Evolutionary conservation across 1,139 yeast species (phyloP).

Genomic region (Saccharomyces hybrid): DNA sequence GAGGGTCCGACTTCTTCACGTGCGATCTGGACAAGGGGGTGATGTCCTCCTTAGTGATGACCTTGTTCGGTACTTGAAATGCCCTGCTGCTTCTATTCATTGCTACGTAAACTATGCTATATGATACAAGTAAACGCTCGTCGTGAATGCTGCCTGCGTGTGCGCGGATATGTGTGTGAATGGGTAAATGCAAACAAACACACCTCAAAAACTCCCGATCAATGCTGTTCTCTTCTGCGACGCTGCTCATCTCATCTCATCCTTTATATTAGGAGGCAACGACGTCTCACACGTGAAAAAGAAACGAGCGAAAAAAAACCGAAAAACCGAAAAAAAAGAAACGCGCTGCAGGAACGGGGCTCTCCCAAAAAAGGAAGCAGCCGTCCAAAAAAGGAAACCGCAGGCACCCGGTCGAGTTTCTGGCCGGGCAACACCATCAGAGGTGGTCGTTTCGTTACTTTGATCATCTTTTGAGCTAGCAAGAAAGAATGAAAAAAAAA

Average conservation of each 20-base stretch:
- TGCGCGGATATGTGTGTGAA: background rate
- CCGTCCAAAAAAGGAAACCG: background rate
- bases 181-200: background rate
- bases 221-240: background rate
- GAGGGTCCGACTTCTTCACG: background rate
- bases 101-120: slow-evolving; percentile 1
- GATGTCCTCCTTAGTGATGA: slow-evolving; percentile 24
- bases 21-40: slow-evolving; percentile 13
- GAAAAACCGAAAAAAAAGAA: background rate
- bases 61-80: slow-evolving; percentile 13
- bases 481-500: background rate
- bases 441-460: background rate
- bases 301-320: background rate
- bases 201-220: too few species aligned
- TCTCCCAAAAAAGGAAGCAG: background rate
- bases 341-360: slow-evolving; percentile 1
- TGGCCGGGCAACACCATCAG: background rate
- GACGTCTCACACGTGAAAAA: background rate
- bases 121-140: background rate
- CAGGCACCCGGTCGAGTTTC: background rate
- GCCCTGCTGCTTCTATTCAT: slow-evolving; percentile 6
- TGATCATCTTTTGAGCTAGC: background rate
- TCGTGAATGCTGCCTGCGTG: background rate
- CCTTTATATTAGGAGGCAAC: slow-evolving; percentile 1
- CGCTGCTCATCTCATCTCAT: slow-evolving; percentile 1